phyloP scores from a whole-genome alignment of 1,139 yeast genomes.

The Saccharomycopsis phalli region DNA sequence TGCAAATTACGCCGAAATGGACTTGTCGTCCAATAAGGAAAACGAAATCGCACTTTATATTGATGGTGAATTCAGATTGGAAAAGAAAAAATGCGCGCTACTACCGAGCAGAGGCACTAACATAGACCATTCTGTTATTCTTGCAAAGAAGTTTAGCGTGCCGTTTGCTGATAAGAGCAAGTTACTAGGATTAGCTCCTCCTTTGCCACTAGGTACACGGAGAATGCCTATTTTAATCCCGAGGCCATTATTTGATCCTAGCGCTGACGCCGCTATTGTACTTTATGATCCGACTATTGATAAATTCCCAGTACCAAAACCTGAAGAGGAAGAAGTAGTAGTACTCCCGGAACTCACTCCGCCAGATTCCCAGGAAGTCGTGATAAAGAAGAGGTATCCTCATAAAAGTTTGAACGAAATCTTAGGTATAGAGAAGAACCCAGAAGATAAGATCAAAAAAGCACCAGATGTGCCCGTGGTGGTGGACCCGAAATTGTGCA shows the following conservation, averaged over 20 bases:
- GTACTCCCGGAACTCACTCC: slow-evolving; percentile 12
- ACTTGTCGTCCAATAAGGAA: slow-evolving; percentile 23
- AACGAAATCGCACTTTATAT: slow-evolving; percentile 21
- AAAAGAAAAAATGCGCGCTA: slow-evolving; percentile 42
- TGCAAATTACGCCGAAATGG: slow-evolving; percentile 32
- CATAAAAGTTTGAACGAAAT: slow-evolving; percentile 76
- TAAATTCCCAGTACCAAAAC: slow-evolving; percentile 26
- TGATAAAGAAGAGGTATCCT: slow-evolving; percentile 30
- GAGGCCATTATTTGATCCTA: slow-evolving; percentile 86
- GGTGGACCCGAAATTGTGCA: slow-evolving; percentile 81
- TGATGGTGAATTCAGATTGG: too few species aligned
- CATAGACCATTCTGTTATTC: slow-evolving; percentile 30
- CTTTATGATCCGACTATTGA: slow-evolving; percentile 86
- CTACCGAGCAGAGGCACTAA: slow-evolving; percentile 36
- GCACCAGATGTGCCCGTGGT: slow-evolving; percentile 88
- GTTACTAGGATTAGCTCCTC: slow-evolving; percentile 38
- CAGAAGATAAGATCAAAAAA: slow-evolving; percentile 32
- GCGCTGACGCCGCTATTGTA: slow-evolving; percentile 88
- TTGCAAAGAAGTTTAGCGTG: slow-evolving; percentile 38
- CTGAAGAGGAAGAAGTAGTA: slow-evolving; percentile 22
- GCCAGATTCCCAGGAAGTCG: slow-evolving; percentile 14
- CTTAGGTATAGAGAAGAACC: slow-evolving; percentile 55
- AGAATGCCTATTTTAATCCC: slow-evolving; percentile 67
- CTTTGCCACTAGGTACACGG: slow-evolving; percentile 78
- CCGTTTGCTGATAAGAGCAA: slow-evolving; percentile 39